These are phyloP conservation scores for Trametes cubensis DNA, from an alignment of 768 basidiomycete genomes.

Conservation along the genomic window DNA sequence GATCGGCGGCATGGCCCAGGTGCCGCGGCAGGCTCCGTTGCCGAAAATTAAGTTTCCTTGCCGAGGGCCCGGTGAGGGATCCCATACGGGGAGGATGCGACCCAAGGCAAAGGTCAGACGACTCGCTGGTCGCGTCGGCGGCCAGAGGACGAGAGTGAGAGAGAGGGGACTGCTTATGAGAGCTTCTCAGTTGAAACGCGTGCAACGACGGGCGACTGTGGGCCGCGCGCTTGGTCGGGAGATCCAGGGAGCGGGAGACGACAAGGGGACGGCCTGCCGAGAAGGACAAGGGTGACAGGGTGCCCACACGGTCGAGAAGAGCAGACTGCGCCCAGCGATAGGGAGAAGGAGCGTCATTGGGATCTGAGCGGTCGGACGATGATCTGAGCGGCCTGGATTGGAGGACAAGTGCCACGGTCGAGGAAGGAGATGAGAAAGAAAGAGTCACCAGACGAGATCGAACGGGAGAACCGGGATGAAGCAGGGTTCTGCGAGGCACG, in stretches of 20 bases:
- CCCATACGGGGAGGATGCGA: neutral
- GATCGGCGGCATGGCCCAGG: conserved; percentile 13
- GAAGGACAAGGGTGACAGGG: neutral
- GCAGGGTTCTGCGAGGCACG: conserved; percentile 20
- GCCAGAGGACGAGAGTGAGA: neutral
- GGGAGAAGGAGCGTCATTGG: conserved; percentile 21
- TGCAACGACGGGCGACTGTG: neutral
- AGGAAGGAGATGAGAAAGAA: conserved; percentile 12
- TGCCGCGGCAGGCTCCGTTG: conserved; percentile 18
- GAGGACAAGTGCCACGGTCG: conserved; percentile 14
- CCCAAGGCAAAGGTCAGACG: neutral
- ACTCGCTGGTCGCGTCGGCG: neutral
- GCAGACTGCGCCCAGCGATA: conserved; percentile 10
- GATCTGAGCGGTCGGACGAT: conserved; percentile 8
- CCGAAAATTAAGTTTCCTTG: conserved; percentile 16
- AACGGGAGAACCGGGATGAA: conserved; percentile 6
- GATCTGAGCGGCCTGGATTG: conserved; percentile 13
- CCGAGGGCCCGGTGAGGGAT: conserved; percentile 1
- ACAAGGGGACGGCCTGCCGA: conserved; percentile 6
- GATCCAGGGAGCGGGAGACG: neutral
- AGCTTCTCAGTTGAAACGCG: neutral
- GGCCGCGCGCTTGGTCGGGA: neutral
- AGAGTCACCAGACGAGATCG: conserved; percentile 23
- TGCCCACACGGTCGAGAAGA: conserved; percentile 8
- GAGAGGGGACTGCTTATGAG: neutral